phyloP scores from a whole-genome alignment of 1,284 basidiomycete species.

The Rhodotorula sp. region DNA sequence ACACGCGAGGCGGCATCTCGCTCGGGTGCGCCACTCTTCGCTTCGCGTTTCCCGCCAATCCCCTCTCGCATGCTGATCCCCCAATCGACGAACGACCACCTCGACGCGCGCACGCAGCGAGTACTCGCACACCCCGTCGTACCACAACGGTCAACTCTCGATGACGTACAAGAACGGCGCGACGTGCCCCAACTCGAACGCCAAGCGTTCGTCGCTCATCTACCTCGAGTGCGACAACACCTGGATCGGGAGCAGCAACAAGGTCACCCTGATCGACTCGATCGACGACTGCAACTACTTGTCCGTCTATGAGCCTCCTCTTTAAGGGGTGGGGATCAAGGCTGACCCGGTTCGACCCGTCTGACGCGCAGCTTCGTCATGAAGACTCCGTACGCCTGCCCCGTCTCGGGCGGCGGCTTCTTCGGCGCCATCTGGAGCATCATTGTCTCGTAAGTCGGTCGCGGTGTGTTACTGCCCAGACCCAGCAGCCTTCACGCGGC shows the following conservation, averaged over 20 bases:
- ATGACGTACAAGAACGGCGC: slow-evolving; percentile 63
- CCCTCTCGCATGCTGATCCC: not conserved
- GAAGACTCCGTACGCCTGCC: slow-evolving; percentile 26
- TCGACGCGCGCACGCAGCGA: slow-evolving; percentile 51
- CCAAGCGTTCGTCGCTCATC: slow-evolving; percentile 60
- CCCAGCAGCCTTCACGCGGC: not conserved
- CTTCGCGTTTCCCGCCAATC: too few relatives aligned
- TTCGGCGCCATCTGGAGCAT: slow-evolving; percentile 60
- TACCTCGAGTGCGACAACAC: slow-evolving; percentile 63
- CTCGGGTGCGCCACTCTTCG: slow-evolving; percentile 55
- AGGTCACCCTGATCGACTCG: slow-evolving; percentile 52
- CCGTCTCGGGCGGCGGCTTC: slow-evolving; percentile 54
- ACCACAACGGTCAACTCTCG: slow-evolving; percentile 56
- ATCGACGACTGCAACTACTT: slow-evolving; percentile 29
- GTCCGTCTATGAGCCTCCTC: too few relatives aligned
- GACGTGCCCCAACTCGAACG: slow-evolving; percentile 56
- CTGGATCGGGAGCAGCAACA: slow-evolving; percentile 67
- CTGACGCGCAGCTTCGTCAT: slow-evolving; percentile 14
- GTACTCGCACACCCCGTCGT: slow-evolving; percentile 61
- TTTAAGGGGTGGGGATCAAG: too few relatives aligned
- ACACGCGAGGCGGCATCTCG: slow-evolving; percentile 65
- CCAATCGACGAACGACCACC: not conserved
- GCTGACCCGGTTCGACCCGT: not conserved
- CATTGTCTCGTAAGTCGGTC: slow-evolving; percentile 21
- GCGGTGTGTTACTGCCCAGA: not conserved